phyloP scores from a whole-genome alignment of 202 grass and related monocot species.

The Tripidium arundinaceum region DNA sequence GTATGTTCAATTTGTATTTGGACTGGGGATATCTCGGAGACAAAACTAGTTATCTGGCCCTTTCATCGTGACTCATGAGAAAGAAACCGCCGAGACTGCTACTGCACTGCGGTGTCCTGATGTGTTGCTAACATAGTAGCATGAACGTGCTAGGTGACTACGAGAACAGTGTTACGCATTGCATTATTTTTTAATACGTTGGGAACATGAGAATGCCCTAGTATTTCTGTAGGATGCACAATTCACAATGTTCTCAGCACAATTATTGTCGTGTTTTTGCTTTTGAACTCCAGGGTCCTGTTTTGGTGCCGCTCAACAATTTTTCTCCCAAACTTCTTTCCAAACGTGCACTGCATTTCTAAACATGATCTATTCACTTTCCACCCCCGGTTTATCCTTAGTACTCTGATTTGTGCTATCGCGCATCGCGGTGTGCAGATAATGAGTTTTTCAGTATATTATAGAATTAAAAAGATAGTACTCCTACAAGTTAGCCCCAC shows the following conservation, averaged over 20 bases:
- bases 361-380: background rate
- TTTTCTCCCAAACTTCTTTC: background rate
- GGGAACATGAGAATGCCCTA: background rate
- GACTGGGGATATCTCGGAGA: background rate
- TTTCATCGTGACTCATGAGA: background rate
- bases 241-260: background rate
- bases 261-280: background rate
- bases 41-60: background rate
- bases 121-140: background rate
- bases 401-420: background rate
- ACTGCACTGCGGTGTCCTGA: background rate
- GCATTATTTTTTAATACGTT: background rate
- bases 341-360: background rate
- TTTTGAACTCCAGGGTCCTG: background rate
- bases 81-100: background rate
- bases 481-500: no score
- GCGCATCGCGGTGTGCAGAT: no score
- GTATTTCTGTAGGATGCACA: background rate
- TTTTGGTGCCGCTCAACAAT: background rate
- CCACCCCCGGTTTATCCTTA: background rate
- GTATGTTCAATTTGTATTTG: background rate
- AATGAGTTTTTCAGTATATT: no score
- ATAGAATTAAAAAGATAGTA: no score
- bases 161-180: background rate
- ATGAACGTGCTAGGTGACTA: background rate